A percentile compares a stretch with the other conserved stretches of the same genome.
These are phyloP conservation scores for Scenedesmus sp. DNA, from an alignment of 163 green algal genomes.

Conservation along the genomic window DNA sequence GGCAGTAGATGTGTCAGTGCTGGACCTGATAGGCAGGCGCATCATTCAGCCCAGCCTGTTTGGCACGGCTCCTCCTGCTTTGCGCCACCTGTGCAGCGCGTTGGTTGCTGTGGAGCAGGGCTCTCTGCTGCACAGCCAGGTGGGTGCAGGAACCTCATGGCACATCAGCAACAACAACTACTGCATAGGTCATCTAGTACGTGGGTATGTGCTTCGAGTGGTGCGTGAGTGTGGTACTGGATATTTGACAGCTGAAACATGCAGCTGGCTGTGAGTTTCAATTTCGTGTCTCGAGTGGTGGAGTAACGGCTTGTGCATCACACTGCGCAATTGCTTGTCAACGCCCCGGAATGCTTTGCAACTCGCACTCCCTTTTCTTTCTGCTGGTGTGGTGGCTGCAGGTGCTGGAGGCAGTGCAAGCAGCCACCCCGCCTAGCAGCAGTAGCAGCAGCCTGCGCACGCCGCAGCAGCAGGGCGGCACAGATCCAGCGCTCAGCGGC, in stretches of 20 bases:
- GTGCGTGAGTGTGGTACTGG: too few species aligned
- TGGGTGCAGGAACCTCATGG: not conserved
- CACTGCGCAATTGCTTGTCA: too few species aligned
- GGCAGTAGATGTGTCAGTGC: conserved; percentile 15
- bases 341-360: too few species aligned
- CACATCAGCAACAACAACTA: not conserved
- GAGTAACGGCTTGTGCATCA: too few species aligned
- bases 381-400: conserved; percentile 39
- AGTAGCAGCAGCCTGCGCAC: not conserved
- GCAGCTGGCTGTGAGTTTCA: too few species aligned
- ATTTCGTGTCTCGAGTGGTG: too few species aligned
- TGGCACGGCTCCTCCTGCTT: not conserved
- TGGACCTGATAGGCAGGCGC: not conserved
- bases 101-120: not conserved
- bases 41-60: not conserved
- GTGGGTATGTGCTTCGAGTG: too few species aligned
- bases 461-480: conserved; percentile 11
- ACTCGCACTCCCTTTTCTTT: not conserved
- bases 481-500: not conserved
- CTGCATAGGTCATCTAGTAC: too few species aligned
- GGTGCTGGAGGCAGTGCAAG: conserved; percentile 19
- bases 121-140: conserved; percentile 28
- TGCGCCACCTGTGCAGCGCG: not conserved
- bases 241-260: too few species aligned
- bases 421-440: not conserved